Evolutionary conservation across 345 rosid species (phyloP), one percentile per base, ranked within the genome.

Genomic region (Orychophragmus violaceus): DNA sequence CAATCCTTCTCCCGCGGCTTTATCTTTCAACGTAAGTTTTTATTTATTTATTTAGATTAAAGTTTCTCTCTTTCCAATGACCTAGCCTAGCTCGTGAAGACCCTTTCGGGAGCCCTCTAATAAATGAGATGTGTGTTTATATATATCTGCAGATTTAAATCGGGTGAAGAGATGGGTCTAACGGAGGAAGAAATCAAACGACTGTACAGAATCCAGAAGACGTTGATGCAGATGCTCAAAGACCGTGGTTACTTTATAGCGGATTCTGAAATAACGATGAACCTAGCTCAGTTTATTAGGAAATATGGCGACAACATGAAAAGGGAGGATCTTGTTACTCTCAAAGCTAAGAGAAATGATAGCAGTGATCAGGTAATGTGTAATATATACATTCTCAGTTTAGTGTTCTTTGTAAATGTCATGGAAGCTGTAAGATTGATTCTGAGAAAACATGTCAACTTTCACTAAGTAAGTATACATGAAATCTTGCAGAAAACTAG

Each of bases 311-410:
- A 90, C 16, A 82, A 77, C 80, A 85, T 88, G 91, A 94, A 90
- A 68, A 81, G 97, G 58, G 99, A 94, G 66, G 93, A 90, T 77
- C 95, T 84, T n/a, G 80, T 82, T 35, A 81, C 88, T 70, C 82
- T 78, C 66, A 88, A 83, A 59, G 59, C 77, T 2, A 84, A 83
- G 79, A 76, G 86, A 24, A 82, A 70, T 6, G 81, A 85, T 62
- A 71, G 72, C 75, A 75, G 33, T 5, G 93, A 87, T 72, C 87
- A 85, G 95, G 97, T 90, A 5, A 1, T 28, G 30, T 28, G 1
- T 24, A 24, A 2, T 24, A 24, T 24, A 4, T 24, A 24, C 25
- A 24, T 4, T 52, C 27, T 16, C 30, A n/a, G n/a, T n/a, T n/a
- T n/a, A n/a, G 4, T 63, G 5, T n/a, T 33, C 33, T 23, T 35